Evolutionary conservation across 441 rosid genomes (phyloP).

Genomic region (Pelargonium cotyledonis): DNA sequence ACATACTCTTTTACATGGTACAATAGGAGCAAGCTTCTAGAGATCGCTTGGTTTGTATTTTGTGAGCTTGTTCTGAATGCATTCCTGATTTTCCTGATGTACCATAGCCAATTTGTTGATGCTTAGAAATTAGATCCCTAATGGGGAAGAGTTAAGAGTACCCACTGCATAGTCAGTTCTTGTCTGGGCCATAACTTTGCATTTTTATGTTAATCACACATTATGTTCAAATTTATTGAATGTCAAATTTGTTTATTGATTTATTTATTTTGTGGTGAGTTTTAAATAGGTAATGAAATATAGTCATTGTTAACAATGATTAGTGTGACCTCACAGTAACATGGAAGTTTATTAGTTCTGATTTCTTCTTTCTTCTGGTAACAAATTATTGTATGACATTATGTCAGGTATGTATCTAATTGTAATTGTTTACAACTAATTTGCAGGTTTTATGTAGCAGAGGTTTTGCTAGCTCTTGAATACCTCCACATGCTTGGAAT

Average conservation of each 20-base stretch:
- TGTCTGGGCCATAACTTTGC: neutral
- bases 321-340: no score
- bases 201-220: neutral
- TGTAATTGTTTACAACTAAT: conserved; percentile 49
- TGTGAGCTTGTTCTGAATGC: neutral
- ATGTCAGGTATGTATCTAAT: conserved; percentile 38
- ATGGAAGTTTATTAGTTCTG: no score
- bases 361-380: no score
- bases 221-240: neutral
- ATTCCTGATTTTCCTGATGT: no score
- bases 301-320: neutral
- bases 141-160: neutral
- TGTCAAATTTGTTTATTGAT: no score
- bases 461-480: conserved; percentile 83
- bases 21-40: neutral
- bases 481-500: conserved; percentile 99
- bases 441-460: conserved; percentile 86
- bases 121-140: no score
- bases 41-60: neutral
- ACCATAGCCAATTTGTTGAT: no score
- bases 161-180: neutral
- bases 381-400: no score
- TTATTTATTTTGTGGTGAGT: no score
- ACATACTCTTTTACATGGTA: neutral
- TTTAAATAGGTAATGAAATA: neutral